Conservation (phyloP, 1,284 basidiomycete species). For the Ceratobasidium sp. region DNA sequence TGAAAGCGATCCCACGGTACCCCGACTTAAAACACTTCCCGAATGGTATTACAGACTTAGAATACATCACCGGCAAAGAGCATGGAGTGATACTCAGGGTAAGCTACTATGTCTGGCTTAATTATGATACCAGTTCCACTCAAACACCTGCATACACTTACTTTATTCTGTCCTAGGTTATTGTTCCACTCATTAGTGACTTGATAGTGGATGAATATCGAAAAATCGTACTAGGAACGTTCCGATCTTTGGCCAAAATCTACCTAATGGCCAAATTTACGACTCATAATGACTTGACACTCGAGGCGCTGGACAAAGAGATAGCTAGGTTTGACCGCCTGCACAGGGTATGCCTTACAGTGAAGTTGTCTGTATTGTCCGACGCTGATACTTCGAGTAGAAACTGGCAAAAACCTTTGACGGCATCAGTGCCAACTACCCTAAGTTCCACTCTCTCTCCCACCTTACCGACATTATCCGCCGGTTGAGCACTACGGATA, state of each 20-base stretch:
- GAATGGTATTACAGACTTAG: not conserved
- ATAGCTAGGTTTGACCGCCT: not conserved
- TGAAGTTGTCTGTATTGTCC: not conserved
- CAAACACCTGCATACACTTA: not conserved
- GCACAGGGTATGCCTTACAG: too few species aligned
- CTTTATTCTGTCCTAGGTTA: too few species aligned
- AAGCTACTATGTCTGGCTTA: too few species aligned
- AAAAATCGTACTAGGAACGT: too few species aligned
- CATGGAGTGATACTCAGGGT: too few species aligned
- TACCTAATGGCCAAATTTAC: not conserved
- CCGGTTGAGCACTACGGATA: not conserved
- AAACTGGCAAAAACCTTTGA: not conserved
- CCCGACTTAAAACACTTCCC: slow-evolving; percentile 3
- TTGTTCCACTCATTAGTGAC: too few species aligned
- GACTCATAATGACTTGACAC: not conserved
- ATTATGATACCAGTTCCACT: too few species aligned
- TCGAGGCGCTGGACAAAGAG: not conserved
- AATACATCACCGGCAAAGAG: not conserved
- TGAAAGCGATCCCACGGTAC: not conserved
- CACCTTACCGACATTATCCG: slow-evolving; percentile 13
- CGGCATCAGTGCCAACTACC: not conserved
- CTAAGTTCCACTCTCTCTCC: slow-evolving; percentile 2
- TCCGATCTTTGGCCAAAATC: not conserved
- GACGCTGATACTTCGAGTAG: not conserved
- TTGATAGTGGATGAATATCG: too few species aligned